These are phyloP conservation scores for Kodamaea derodonti DNA, from an alignment of 1,139 yeast genomes.

Conservation along the genomic window DNA sequence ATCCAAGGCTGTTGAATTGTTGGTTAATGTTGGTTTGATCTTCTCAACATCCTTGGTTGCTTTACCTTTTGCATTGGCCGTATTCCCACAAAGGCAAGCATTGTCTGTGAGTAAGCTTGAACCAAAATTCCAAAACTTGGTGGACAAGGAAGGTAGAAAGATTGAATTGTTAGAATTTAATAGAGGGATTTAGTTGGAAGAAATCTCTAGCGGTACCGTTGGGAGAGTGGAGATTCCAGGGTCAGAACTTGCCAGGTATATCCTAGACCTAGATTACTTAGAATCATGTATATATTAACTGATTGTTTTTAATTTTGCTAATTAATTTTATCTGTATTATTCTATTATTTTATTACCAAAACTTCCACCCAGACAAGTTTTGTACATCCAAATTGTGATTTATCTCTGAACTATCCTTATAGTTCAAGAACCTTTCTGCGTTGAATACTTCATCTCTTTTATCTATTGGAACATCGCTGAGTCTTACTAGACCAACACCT, in stretches of 20 bases:
- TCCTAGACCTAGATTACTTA: no score
- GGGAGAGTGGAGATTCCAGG: no score
- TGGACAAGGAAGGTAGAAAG: constrained; percentile 58
- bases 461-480: constrained; percentile 15
- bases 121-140: constrained; percentile 54
- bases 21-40: constrained; percentile 78
- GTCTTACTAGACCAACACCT: constrained; percentile 63
- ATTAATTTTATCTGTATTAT: background rate
- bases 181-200: constrained; percentile 92
- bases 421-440: constrained; percentile 33
- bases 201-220: no score
- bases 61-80: constrained; percentile 90
- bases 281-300: no score
- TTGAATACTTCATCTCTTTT: constrained; percentile 20
- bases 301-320: background rate
- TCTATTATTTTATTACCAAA: constrained; percentile 49
- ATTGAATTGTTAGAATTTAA: constrained; percentile 73
- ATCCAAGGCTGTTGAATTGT: constrained; percentile 58
- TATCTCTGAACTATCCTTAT: constrained; percentile 42
- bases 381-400: constrained; percentile 45
- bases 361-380: constrained; percentile 48
- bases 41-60: constrained; percentile 81
- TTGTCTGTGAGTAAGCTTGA: constrained; percentile 62
- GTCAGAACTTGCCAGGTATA: no score
- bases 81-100: constrained; percentile 83